A percentile compares a stretch with the other conserved stretches of the same genome.
Evolutionary conservation across 1,139 yeast genomes (phyloP).

Genomic region (Yamadazyma triangularis): DNA sequence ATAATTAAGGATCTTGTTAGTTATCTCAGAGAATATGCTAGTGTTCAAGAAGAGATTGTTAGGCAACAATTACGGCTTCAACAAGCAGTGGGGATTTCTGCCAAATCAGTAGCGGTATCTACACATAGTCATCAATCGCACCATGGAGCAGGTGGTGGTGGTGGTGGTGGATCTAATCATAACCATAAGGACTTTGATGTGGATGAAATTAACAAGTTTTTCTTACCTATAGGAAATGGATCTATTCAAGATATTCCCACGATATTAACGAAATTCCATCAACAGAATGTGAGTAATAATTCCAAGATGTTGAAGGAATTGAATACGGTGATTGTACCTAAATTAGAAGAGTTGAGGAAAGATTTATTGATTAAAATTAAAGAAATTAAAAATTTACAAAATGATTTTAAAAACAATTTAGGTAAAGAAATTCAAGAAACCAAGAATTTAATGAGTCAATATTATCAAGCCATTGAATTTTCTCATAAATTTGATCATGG

Average conservation of each 20-base stretch:
- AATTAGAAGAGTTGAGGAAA: slow-evolving; percentile 78
- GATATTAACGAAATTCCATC: slow-evolving; percentile 69
- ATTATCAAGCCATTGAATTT: slow-evolving; percentile 37
- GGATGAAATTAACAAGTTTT: slow-evolving; percentile 44
- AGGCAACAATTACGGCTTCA: slow-evolving; percentile 79
- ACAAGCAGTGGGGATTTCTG: slow-evolving; percentile 58
- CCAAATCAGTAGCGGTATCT: slow-evolving; percentile 14
- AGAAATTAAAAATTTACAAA: slow-evolving; percentile 76
- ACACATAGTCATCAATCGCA: slow-evolving; percentile 3
- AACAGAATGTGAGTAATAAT: slow-evolving; percentile 63
- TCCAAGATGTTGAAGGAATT: slow-evolving; percentile 70
- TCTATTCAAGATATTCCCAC: slow-evolving; percentile 81
- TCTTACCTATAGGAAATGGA: slow-evolving; percentile 73
- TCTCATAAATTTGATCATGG: slow-evolving; percentile 32
- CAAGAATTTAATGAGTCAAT: slow-evolving; percentile 45
- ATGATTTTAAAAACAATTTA: slow-evolving; percentile 78
- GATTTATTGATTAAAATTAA: slow-evolving; percentile 81
- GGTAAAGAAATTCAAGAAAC: slow-evolving; percentile 66
- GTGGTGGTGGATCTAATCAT: slow-evolving; percentile 3
- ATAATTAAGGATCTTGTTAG: slow-evolving; percentile 69
- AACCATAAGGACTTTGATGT: slow-evolving; percentile 24
- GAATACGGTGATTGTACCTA: slow-evolving; percentile 65
- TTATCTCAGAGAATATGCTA: slow-evolving; percentile 74
- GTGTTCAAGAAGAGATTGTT: slow-evolving; percentile 82
- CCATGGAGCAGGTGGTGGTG: slow-evolving; percentile 1